These are phyloP conservation scores for Cajanus cajan DNA, from an alignment of 306 rosid species.

Conservation along the genomic window DNA sequence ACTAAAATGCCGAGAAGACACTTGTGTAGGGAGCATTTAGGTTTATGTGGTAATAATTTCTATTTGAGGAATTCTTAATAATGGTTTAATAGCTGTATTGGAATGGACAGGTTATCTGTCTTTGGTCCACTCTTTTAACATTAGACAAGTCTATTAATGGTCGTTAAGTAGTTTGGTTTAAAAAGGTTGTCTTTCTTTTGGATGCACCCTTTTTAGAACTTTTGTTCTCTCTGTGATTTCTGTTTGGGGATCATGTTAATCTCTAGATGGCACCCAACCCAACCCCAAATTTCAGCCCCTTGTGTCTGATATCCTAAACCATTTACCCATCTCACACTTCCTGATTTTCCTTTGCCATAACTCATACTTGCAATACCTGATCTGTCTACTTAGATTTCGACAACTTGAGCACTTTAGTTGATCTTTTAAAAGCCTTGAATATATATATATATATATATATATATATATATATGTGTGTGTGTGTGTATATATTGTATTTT, in stretches of 20 bases:
- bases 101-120: neutral
- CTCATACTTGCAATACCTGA: neutral
- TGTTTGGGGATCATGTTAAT: neutral
- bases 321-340: neutral
- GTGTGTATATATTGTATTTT: neutral
- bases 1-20: neutral
- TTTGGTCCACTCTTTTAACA: neutral
- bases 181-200: neutral
- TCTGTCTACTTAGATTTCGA: neutral
- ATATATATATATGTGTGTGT: too few species aligned
- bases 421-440: neutral
- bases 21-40: neutral
- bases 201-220: neutral
- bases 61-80: neutral
- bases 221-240: neutral
- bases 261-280: too few species aligned
- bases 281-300: too few species aligned
- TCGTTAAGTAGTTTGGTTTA: neutral
- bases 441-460: too few species aligned
- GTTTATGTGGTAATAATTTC: neutral
- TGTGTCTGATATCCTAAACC: neutral
- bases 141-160: neutral
- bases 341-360: neutral
- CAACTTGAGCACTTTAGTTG: neutral
- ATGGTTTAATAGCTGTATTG: constrained; percentile 5